Evolutionary conservation across 1,284 basidiomycete genomes (phyloP).

Genomic region (Uromyces viciae-fabae): DNA sequence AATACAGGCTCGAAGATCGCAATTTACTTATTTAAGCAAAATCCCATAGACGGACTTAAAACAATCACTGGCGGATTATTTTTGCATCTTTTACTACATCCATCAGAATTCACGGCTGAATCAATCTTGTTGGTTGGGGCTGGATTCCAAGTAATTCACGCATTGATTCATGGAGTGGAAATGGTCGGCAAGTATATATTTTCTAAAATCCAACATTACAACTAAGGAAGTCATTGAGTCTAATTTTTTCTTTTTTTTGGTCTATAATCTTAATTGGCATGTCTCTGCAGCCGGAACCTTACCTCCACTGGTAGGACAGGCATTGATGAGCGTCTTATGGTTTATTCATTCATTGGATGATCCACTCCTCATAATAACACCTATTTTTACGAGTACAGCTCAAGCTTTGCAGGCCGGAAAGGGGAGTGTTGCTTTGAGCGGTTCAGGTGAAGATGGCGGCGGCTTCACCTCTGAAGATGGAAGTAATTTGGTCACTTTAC

Average conservation of each 20-base stretch:
- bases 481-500: slow-evolving; percentile 18
- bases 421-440: background rate
- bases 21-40: slow-evolving; percentile 23
- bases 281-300: slow-evolving; percentile 32
- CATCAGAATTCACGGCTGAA: slow-evolving; percentile 34
- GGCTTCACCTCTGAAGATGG: slow-evolving; percentile 44
- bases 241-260: background rate
- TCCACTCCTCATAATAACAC: slow-evolving; percentile 44
- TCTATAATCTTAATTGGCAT: background rate
- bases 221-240: too few species aligned
- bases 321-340: slow-evolving; percentile 23
- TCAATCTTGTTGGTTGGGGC: slow-evolving; percentile 35
- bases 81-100: slow-evolving; percentile 36
- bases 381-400: slow-evolving; percentile 42
- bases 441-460: slow-evolving; percentile 20
- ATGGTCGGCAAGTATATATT: slow-evolving; percentile 12
- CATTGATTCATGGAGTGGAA: slow-evolving; percentile 36
- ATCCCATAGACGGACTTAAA: slow-evolving; percentile 41
- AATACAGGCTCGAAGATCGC: too few species aligned
- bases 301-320: slow-evolving; percentile 22
- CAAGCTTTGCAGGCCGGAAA: slow-evolving; percentile 36
- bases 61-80: slow-evolving; percentile 33
- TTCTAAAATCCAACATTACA: too few species aligned
- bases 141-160: slow-evolving; percentile 40
- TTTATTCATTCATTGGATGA: slow-evolving; percentile 43